phyloP scores from a whole-genome alignment of 495 filamentous ascomycete species.

The Aspergillus affinis region DNA sequence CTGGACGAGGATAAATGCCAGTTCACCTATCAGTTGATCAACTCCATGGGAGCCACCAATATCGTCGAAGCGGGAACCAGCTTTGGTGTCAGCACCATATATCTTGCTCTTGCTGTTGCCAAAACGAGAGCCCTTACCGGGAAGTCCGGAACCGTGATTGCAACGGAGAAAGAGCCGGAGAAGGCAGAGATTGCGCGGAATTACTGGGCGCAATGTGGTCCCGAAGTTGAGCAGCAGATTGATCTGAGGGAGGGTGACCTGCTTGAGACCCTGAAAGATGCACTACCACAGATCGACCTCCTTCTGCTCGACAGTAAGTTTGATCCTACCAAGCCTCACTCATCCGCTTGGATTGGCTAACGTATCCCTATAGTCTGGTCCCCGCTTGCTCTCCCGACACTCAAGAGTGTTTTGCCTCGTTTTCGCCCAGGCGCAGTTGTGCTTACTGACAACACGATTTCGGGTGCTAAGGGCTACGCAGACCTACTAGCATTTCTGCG shows the following conservation, averaged over 20 bases:
- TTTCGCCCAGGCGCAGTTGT: conserved; percentile 47
- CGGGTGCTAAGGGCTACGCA: conserved; percentile 29
- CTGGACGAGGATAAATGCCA: conserved; percentile 53
- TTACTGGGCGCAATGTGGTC: conserved; percentile 49
- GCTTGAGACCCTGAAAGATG: conserved; percentile 45
- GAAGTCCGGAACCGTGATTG: conserved; percentile 45
- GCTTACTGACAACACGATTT: conserved; percentile 48
- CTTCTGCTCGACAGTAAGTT: conserved; percentile 56
- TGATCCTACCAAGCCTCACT: neutral
- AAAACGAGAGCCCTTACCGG: conserved; percentile 23
- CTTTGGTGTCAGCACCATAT: conserved; percentile 59
- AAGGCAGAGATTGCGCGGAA: conserved; percentile 46
- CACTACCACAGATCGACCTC: conserved; percentile 46
- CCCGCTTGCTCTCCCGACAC: conserved; percentile 46
- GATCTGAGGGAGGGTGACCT: conserved; percentile 55
- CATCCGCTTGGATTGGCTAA: conserved; percentile 8
- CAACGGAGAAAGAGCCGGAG: conserved; percentile 51
- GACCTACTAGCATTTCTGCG: conserved; percentile 26
- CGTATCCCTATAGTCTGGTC: conserved; percentile 45
- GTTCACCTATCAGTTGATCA: conserved; percentile 46
- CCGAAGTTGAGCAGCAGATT: conserved; percentile 41
- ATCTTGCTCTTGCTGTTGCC: conserved; percentile 52
- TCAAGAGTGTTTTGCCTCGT: conserved; percentile 43
- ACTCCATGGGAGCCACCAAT: conserved; percentile 40
- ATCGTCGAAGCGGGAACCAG: conserved; percentile 56